phyloP scores from a whole-genome alignment of 495 filamentous ascomycete species.

The Talaromyces nanjingensis region DNA sequence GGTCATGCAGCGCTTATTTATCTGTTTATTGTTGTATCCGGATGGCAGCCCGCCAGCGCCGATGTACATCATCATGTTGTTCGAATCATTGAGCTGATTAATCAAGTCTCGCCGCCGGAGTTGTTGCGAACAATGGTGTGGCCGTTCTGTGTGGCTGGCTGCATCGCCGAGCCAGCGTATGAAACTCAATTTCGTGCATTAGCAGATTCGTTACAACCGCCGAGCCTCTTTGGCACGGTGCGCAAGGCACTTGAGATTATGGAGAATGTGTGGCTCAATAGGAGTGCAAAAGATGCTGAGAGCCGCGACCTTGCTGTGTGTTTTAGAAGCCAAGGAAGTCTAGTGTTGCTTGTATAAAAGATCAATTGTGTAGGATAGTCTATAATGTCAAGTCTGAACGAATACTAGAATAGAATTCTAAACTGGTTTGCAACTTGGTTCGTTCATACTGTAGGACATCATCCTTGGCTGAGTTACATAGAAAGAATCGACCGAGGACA shows the following conservation, averaged over 20 bases:
- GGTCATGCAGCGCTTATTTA: constrained; percentile 42
- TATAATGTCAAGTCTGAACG: too few species aligned
- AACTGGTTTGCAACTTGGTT: too few species aligned
- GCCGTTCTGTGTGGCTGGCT: constrained; percentile 46
- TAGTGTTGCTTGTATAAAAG: neutral
- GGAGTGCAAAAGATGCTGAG: constrained; percentile 12
- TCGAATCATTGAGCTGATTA: constrained; percentile 25
- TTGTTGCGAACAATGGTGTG: constrained; percentile 41
- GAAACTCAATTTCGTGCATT: constrained; percentile 34
- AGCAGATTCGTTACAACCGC: constrained; percentile 27
- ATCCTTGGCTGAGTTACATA: too few species aligned
- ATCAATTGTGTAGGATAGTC: too few species aligned
- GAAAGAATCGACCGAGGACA: too few species aligned
- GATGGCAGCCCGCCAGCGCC: constrained; percentile 41
- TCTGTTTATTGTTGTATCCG: constrained; percentile 42
- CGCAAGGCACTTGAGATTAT: constrained; percentile 43
- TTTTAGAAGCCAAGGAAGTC: constrained; percentile 1
- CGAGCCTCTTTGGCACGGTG: constrained; percentile 37
- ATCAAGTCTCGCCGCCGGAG: constrained; percentile 8
- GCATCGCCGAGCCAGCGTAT: constrained; percentile 35
- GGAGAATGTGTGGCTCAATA: constrained; percentile 40
- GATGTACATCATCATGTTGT: constrained; percentile 32
- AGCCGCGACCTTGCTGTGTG: constrained; percentile 17
- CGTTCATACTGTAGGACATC: too few species aligned
- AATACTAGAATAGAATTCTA: too few species aligned